Evolutionary conservation across 2,329 filamentous ascomycete genomes (phyloP).

Genomic region (Neonectria hederae): DNA sequence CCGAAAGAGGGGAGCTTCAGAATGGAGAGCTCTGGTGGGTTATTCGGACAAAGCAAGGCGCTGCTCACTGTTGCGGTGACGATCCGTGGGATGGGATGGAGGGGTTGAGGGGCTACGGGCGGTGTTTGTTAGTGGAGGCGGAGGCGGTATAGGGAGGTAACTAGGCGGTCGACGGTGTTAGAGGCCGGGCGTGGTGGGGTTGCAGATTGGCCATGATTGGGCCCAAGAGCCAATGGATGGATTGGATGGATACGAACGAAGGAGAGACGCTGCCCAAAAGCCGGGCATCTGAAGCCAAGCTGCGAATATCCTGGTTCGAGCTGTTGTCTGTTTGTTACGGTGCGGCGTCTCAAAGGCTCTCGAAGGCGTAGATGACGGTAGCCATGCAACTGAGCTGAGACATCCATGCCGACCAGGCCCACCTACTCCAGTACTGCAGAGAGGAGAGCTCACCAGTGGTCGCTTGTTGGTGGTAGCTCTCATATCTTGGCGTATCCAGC

Average conservation of each 20-base stretch:
- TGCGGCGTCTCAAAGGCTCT: background rate
- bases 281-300: background rate
- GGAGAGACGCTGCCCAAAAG: conserved; percentile 5
- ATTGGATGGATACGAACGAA: conserved; percentile 1
- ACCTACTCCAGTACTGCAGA: background rate
- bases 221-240: background rate
- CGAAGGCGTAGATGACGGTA: background rate
- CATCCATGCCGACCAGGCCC: background rate
- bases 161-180: conserved; percentile 4
- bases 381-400: conserved; percentile 4
- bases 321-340: conserved; percentile 8
- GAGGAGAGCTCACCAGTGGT: background rate
- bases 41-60: conserved; percentile 3
- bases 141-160: conserved; percentile 13
- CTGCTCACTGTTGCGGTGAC: conserved; percentile 42
- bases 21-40: conserved; percentile 28
- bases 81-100: conserved; percentile 33
- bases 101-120: conserved; percentile 42
- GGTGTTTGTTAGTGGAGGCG: conserved; percentile 28
- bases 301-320: conserved; percentile 11
- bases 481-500: background rate
- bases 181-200: background rate
- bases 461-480: background rate
- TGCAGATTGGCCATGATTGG: conserved; percentile 16
- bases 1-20: conserved; percentile 38